Conservation (phyloP, 305 asterid genomes). For the Galium porrigens region DNA sequence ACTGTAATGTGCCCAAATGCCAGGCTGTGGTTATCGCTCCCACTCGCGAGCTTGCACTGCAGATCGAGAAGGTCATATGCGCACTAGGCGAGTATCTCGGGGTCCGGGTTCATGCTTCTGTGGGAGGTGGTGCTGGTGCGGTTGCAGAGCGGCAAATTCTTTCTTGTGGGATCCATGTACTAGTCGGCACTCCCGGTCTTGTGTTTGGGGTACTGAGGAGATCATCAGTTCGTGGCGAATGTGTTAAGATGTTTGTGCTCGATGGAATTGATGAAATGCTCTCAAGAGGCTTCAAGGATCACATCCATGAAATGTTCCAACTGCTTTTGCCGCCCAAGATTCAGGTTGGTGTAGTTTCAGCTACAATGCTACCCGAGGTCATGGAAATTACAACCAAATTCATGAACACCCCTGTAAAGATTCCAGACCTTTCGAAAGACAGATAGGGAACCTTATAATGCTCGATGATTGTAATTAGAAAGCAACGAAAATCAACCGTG, state of each 20-base stretch:
- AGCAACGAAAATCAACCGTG: no score
- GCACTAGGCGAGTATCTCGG: constrained; percentile 78
- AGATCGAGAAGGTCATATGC: constrained; percentile 77
- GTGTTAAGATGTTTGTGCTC: constrained; percentile 68
- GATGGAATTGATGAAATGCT: constrained; percentile 92
- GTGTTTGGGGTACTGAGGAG: constrained; percentile 74
- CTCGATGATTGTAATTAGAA: constrained; percentile 31
- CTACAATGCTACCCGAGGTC: constrained; percentile 85
- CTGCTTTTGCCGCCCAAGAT: constrained; percentile 64
- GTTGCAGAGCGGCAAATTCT: constrained; percentile 82
- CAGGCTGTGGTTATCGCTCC: constrained; percentile 86
- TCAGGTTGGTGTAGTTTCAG: constrained; percentile 79
- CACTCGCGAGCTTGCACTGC: constrained; percentile 80
- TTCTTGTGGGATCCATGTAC: constrained; percentile 69
- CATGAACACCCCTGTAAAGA: constrained; percentile 66
- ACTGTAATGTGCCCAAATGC: constrained; percentile 48
- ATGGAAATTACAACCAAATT: constrained; percentile 66
- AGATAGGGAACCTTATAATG: constrained; percentile 16
- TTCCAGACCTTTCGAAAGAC: constrained; percentile 21
- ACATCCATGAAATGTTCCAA: constrained; percentile 70
- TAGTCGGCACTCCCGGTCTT: constrained; percentile 79
- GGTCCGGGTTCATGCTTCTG: constrained; percentile 74
- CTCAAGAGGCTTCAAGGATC: constrained; percentile 78
- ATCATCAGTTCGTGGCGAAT: constrained; percentile 58
- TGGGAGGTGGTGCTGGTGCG: constrained; percentile 61